A percentile compares a stretch with the other conserved stretches of the same genome.
Evolutionary conservation across 106 monocot species (phyloP).

Genomic region (Allium sativum): DNA sequence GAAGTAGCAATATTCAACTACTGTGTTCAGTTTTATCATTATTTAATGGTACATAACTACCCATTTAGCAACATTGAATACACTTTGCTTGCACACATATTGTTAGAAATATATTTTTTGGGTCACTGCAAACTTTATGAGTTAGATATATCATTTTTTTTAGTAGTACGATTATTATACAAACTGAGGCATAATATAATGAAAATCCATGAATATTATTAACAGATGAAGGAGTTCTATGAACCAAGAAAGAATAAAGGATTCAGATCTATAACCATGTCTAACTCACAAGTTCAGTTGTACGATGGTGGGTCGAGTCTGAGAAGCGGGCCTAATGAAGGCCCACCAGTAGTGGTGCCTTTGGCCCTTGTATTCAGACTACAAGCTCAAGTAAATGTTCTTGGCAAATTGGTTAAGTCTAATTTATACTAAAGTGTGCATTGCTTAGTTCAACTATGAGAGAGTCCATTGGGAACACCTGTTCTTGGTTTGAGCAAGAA

Average conservation of each 20-base stretch:
- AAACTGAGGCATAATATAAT: no score
- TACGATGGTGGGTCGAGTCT: conserved; percentile 73
- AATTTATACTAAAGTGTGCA: conserved; percentile 69
- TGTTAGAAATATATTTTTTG: no score
- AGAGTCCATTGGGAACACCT: conserved; percentile 45
- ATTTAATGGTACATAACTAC: no score
- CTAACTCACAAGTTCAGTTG: conserved; percentile 43
- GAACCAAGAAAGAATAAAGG: conserved; percentile 56
- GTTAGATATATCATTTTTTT: no score
- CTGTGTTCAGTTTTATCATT: no score
- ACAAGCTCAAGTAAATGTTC: conserved; percentile 48
- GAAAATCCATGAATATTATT: no score
- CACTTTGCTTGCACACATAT: no score
- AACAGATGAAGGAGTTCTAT: conserved; percentile 75
- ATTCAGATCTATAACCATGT: conserved; percentile 27
- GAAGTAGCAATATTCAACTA: no score
- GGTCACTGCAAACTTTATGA: no score
- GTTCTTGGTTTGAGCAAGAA: conserved; percentile 7
- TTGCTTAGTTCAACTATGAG: conserved; percentile 38
- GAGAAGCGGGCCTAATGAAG: conserved; percentile 34
- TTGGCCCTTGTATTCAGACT: conserved; percentile 53
- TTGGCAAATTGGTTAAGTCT: conserved; percentile 67
- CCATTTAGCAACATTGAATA: no score
- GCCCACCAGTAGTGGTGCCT: conserved; percentile 33
- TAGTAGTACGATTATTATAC: no score